Conservation (phyloP, 495 filamentous ascomycete genomes). For the Penicillium alfredii region DNA sequence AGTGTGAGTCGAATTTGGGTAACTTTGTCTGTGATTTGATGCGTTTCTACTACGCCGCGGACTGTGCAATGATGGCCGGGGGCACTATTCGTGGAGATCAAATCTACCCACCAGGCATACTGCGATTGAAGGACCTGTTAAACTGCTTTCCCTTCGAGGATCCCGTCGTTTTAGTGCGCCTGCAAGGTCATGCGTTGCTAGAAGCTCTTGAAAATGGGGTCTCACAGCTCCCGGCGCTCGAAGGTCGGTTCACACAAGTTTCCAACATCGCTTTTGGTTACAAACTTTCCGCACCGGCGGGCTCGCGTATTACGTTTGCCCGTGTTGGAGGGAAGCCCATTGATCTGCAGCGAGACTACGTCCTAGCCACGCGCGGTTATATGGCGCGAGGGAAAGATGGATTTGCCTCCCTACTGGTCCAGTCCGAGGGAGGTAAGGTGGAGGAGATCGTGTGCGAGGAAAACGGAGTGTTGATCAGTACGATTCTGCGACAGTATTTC, state of each 20-base stretch:
- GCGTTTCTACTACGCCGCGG: conserved; percentile 70
- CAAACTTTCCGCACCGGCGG: conserved; percentile 51
- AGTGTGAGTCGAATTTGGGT: conserved; percentile 72
- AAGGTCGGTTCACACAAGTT: conserved; percentile 71
- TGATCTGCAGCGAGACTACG: conserved; percentile 55
- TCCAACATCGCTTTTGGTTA: conserved; percentile 71
- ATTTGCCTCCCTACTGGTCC: conserved; percentile 62
- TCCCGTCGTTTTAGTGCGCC: conserved; percentile 70
- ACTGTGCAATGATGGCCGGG: conserved; percentile 78
- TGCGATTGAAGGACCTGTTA: conserved; percentile 68
- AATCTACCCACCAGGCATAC: conserved; percentile 73
- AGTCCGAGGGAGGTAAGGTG: conserved; percentile 63
- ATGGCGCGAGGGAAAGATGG: conserved; percentile 87
- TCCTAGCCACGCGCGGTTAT: conserved; percentile 71
- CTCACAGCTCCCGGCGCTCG: conserved; percentile 70
- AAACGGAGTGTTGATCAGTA: conserved; percentile 76
- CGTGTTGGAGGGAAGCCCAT: conserved; percentile 54
- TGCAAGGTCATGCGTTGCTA: conserved; percentile 59
- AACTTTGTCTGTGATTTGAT: conserved; percentile 92
- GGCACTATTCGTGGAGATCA: conserved; percentile 90
- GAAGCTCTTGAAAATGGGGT: conserved; percentile 80
- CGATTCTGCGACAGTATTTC: conserved; percentile 83
- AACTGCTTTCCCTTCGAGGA: conserved; percentile 91
- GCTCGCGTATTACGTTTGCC: conserved; percentile 56
- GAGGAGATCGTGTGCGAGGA: conserved; percentile 79